Conservation (phyloP, 257 asterid species). For the Przewalskia tangutica region DNA sequence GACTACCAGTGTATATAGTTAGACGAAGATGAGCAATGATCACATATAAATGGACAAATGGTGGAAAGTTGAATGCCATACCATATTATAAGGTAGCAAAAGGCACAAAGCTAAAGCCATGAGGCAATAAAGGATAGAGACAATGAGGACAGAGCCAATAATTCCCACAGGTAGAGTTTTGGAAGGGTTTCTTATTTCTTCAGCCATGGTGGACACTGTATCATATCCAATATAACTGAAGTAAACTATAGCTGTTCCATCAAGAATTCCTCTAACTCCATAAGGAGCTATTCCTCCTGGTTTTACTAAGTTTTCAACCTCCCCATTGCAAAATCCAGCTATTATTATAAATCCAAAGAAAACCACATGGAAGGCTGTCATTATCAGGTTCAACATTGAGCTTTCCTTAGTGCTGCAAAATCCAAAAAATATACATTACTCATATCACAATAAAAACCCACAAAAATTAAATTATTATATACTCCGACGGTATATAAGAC, state of each 20-base stretch:
- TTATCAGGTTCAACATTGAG: slow-evolving; percentile 28
- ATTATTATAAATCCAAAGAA: slow-evolving; percentile 33
- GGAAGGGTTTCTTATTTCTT: slow-evolving; percentile 33
- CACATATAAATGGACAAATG: neutral
- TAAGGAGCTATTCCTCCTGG: slow-evolving; percentile 29
- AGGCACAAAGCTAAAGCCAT: slow-evolving; percentile 27
- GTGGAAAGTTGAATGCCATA: neutral
- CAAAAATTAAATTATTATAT: neutral
- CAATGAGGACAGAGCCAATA: slow-evolving; percentile 36
- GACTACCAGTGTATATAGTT: neutral
- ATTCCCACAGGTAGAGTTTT: slow-evolving; percentile 27
- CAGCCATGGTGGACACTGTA: slow-evolving; percentile 41
- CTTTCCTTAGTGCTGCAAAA: slow-evolving; percentile 34
- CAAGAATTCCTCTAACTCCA: slow-evolving; percentile 27
- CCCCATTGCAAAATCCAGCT: slow-evolving; percentile 29
- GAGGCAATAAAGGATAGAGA: slow-evolving; percentile 30
- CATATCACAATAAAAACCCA: slow-evolving; percentile 1
- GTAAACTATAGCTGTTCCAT: slow-evolving; percentile 36
- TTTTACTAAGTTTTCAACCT: slow-evolving; percentile 14
- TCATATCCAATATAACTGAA: slow-evolving; percentile 38
- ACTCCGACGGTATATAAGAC: neutral
- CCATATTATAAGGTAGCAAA: slow-evolving; percentile 29
- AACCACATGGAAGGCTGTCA: slow-evolving; percentile 28
- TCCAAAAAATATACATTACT: neutral
- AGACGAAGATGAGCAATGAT: neutral